phyloP scores from a whole-genome alignment of 768 basidiomycete species.

The Suillus alpinus region DNA sequence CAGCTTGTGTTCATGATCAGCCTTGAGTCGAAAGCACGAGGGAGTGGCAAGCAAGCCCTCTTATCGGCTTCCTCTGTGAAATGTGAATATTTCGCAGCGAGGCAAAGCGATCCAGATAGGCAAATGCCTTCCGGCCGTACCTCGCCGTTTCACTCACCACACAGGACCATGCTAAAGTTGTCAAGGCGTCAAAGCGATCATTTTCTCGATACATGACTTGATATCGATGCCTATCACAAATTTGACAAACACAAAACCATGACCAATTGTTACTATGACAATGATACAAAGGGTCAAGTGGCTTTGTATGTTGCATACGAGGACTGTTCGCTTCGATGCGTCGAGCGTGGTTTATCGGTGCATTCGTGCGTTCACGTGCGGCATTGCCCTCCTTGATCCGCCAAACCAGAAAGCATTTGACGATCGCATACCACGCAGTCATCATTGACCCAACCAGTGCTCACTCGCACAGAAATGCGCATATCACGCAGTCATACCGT shows the following conservation, averaged over 20 bases:
- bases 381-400: slow-evolving; percentile 6
- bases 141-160: slow-evolving; percentile 1
- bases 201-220: neutral
- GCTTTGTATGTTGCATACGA: slow-evolving; percentile 8
- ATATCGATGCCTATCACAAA: slow-evolving; percentile 1
- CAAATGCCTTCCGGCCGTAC: slow-evolving; percentile 3
- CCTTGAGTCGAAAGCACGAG: slow-evolving; percentile 14
- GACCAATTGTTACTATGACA: slow-evolving; percentile 1
- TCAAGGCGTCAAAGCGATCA: neutral
- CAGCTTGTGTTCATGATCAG: neutral
- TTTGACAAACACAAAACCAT: neutral
- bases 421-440: neutral
- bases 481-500: neutral
- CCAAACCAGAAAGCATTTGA: neutral
- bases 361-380: slow-evolving; percentile 5
- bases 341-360: slow-evolving; percentile 7
- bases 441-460: neutral
- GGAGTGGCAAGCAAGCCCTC: slow-evolving; percentile 1
- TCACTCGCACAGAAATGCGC: neutral
- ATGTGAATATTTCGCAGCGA: slow-evolving; percentile 3
- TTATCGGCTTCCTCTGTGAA: slow-evolving; percentile 10
- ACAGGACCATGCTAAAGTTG: neutral
- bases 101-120: slow-evolving; percentile 6
- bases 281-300: slow-evolving; percentile 8
- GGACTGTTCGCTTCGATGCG: neutral